Base-by-base conservation (phyloP, 345 rosid species). In the Syzygium aromaticum region DNA sequence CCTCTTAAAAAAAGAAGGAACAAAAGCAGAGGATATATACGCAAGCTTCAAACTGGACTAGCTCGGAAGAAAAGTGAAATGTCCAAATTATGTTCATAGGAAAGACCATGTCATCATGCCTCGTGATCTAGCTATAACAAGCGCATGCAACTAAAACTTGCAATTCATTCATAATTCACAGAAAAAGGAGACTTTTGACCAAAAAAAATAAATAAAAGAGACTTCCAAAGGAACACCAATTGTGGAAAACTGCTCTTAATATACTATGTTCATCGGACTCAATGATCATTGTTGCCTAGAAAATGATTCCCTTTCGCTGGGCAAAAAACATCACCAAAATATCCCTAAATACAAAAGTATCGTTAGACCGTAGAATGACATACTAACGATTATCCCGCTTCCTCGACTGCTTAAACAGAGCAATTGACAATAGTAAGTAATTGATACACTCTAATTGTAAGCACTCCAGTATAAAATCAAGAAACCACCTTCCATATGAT, bases 401-500 rank as follows among this genome's bases (percentile, higher is more conserved):
- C 82, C 82, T 43, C 2, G n/a, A 46, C 33, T 19, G 38, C 28
- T 13, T 43, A 49, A 51, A 82, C 27, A 8, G 54, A 1, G 2
- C 54, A 52, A 51, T 28, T 52, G 85, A 49, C 57, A 52, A 52
- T 16, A 28, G 61, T 1, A 15, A 52, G 22, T 51, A 52, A 54
- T 33, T 0, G 43, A 84, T 17, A 33, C 0, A 21, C 59, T 52
- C 38, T n/a, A 52, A 52, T 17, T 51, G 38, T 51, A 84, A 46
- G 40, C 15, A 52, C 33, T 54, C 19, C 46, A 49, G 51, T 78
- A 22, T 27, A 56, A 11, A 22, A 49, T 73, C 51, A 86, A 86
- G 56, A 77, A 8, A 30, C 49, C 92, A 97, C 99, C 99, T 94
- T 90, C 99, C 98, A 97, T 91, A 95, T 95, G 77, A 96, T 94